Base-by-base conservation (phyloP, 352 stramenopile genomes). In the Pythium aquatile region DNA sequence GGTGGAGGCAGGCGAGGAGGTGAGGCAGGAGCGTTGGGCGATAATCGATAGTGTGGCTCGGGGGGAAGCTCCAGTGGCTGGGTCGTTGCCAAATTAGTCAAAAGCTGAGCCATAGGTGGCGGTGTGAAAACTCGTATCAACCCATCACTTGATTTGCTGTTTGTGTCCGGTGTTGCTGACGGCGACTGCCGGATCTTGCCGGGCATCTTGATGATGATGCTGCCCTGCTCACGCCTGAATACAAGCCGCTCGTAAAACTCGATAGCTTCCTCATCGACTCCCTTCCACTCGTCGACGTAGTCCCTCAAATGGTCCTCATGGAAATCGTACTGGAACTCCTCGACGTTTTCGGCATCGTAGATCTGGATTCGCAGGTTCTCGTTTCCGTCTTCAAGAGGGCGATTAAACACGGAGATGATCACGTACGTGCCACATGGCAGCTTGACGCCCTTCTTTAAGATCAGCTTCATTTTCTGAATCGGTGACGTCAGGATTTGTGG, bases 321-420 rank as follows among this genome's bases (percentile, higher is more conserved):
- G 53, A 89, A 91, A 40, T 91, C 82, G 49, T 87, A 91, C 61
- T 88, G 80, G 69, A 89, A 91, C 46, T 91, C 79, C 42, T 91
- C 82, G 14, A 91, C 77, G 26, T 77, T 76, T 58, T 91, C 82
- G 13, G 77, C 66, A 40, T 91, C 82, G 54, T 91, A 91, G 32
- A 91, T 89, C 53, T 89, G 77, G 49, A 91, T 74, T 2, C 79
- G 76, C 26, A 91, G 35, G 39, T 84, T 89, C 58, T 91, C 82
- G 32, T 91, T 91, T 1, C 82, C 82, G 49, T 91, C 82, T 52
- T 89, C 82, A 0, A 91, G 72, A 20, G 82, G 78, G 3, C 82
- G 77, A 46, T 86, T 79, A 29, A 91, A 91, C 11, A 81, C 78
- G 20, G 79, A 87, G 11, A 91, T 72, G 55, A 91, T 77, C 47